phyloP scores from a whole-genome alignment of 192 early-diverging fungal species.

The Gigaspora rosea region DNA sequence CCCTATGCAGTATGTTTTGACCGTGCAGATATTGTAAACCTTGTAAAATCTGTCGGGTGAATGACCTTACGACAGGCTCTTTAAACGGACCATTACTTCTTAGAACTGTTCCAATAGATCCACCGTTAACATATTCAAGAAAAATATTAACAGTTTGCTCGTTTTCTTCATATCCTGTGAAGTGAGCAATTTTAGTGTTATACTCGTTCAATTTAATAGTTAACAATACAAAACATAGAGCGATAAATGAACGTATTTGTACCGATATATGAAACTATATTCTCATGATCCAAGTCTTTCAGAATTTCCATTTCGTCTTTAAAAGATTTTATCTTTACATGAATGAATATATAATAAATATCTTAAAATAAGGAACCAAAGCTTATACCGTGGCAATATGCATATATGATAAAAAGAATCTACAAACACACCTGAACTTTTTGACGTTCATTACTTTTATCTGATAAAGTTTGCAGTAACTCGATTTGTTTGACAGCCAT shows the following conservation, averaged over 20 bases:
- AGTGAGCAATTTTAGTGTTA: neutral
- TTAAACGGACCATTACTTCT: slow-evolving; percentile 72
- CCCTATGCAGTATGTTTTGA: slow-evolving; percentile 70
- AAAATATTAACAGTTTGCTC: slow-evolving; percentile 85
- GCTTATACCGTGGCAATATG: neutral
- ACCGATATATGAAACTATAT: slow-evolving; percentile 94
- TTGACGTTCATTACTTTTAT: slow-evolving; percentile 46
- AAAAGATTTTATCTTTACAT: slow-evolving; percentile 51
- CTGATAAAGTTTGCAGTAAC: slow-evolving; percentile 55
- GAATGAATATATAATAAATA: slow-evolving; percentile 4
- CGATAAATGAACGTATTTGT: slow-evolving; percentile 27
- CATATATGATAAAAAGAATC: neutral
- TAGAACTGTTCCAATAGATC: slow-evolving; percentile 79
- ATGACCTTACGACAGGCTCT: slow-evolving; percentile 70
- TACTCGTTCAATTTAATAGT: neutral
- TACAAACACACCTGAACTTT: slow-evolving; percentile 36
- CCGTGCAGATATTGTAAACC: slow-evolving; percentile 88
- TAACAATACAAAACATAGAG: no score
- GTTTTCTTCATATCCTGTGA: slow-evolving; percentile 54
- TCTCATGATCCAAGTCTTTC: slow-evolving; percentile 79
- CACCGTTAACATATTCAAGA: slow-evolving; percentile 96
- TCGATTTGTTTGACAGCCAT: slow-evolving; percentile 86
- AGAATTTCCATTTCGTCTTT: slow-evolving; percentile 74
- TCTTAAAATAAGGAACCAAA: neutral
- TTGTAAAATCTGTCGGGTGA: slow-evolving; percentile 78